Conservation (phyloP, 768 basidiomycete genomes). For the Suillus brevipes region DNA sequence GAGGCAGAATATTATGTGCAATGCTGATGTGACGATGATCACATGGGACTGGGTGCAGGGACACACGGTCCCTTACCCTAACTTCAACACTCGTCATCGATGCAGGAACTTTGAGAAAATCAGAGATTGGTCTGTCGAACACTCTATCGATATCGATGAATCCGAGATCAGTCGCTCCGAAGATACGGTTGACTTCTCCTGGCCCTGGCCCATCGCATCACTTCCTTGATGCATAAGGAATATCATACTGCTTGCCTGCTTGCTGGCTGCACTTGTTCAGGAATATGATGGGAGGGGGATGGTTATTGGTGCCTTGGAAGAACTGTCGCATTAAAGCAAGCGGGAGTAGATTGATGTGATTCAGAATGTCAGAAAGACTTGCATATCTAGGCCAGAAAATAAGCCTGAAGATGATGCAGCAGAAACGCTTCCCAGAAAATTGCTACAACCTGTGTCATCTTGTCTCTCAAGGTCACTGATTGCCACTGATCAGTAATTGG, state of each 20-base stretch:
- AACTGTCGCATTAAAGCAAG: background rate
- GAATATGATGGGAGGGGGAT: background rate
- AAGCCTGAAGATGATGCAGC: background rate
- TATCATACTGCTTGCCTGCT: background rate
- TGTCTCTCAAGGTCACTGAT: background rate
- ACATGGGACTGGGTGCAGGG: constrained; percentile 15
- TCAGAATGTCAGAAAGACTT: background rate
- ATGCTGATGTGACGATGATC: constrained; percentile 14
- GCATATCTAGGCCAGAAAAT: background rate
- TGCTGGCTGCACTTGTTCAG: background rate
- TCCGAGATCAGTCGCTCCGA: background rate
- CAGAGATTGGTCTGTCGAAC: background rate
- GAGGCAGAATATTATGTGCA: constrained; percentile 16
- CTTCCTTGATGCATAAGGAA: background rate
- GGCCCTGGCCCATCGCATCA: background rate
- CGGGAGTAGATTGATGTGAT: background rate
- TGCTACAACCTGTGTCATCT: background rate
- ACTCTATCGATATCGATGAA: background rate
- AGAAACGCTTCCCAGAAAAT: background rate
- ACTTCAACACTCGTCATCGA: constrained; percentile 10
- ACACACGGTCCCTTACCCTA: background rate
- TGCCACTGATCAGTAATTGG: no score
- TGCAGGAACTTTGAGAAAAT: constrained; percentile 2
- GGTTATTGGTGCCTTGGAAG: background rate
- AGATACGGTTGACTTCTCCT: background rate